phyloP scores from a whole-genome alignment of 768 basidiomycete species.

The Mycena alexandri region DNA sequence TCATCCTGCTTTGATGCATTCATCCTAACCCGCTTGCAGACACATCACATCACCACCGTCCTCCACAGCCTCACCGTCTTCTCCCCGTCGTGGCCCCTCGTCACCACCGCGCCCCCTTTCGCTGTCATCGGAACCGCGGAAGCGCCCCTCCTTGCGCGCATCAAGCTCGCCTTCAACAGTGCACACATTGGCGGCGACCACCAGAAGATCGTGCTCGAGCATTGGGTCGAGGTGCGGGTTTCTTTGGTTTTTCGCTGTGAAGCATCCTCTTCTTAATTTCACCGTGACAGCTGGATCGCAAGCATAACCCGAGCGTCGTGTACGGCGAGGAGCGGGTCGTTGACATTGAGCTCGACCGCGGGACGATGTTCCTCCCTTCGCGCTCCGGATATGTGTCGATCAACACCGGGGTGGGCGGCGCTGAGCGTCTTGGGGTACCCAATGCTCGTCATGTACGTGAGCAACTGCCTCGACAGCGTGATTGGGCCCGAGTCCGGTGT shows the following conservation, averaged over 20 bases:
- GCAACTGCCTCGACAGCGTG: too few species aligned
- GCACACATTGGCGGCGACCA: slow-evolving; percentile 38
- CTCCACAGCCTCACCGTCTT: slow-evolving; percentile 55
- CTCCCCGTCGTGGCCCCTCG: slow-evolving; percentile 40
- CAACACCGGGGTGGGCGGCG: too few species aligned
- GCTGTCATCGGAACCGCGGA: slow-evolving; percentile 56
- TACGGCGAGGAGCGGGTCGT: slow-evolving; percentile 64
- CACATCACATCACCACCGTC: slow-evolving; percentile 60
- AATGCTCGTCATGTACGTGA: too few species aligned
- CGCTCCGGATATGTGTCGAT: slow-evolving; percentile 48
- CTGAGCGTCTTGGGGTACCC: too few species aligned
- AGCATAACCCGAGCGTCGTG: slow-evolving; percentile 48
- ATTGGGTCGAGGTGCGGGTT: slow-evolving; percentile 67
- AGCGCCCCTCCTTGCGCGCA: slow-evolving; percentile 59
- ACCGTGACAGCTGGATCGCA: slow-evolving; percentile 55
- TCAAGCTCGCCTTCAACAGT: slow-evolving; percentile 60
- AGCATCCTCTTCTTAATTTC: neutral
- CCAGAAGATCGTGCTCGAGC: slow-evolving; percentile 59
- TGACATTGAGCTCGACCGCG: slow-evolving; percentile 65
- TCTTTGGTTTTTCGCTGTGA: neutral
- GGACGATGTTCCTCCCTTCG: slow-evolving; percentile 55
- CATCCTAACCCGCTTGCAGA: slow-evolving; percentile 40
- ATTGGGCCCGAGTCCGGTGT: slow-evolving; percentile 70
- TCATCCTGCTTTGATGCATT: neutral
- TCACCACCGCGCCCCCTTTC: slow-evolving; percentile 56